Percentiles rank a stretch among this genome's conserved stretches.
Conservation (phyloP, 306 rosid genomes). For the Bauhinia variegata region DNA sequence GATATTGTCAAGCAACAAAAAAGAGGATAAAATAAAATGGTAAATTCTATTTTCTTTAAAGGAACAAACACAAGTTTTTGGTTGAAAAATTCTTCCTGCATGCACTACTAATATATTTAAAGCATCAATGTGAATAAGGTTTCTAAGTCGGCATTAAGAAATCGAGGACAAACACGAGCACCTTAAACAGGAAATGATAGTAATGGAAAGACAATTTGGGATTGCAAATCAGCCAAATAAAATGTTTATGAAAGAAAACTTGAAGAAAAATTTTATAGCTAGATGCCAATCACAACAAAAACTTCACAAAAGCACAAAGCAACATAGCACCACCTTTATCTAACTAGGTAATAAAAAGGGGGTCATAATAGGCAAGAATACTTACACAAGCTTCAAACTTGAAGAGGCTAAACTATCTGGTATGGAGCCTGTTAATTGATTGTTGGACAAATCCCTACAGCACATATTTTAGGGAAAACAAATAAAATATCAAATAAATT, state of each 20-base stretch:
- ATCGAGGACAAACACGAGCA: neutral
- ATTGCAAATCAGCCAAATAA: neutral
- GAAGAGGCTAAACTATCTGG: slow-evolving; percentile 76
- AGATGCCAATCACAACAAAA: slow-evolving; percentile 8
- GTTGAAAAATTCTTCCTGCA: neutral
- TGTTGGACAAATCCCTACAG: slow-evolving; percentile 84
- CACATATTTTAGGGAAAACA: slow-evolving; percentile 23
- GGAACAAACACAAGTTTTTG: neutral
- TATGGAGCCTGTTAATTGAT: slow-evolving; percentile 78
- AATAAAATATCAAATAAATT: too few species aligned
- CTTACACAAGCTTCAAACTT: slow-evolving; percentile 87
- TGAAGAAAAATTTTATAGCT: slow-evolving; percentile 21
- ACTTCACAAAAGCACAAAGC: neutral
- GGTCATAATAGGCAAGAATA: slow-evolving; percentile 30
- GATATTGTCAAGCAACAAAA: too few species aligned
- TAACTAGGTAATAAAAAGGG: slow-evolving; percentile 3
- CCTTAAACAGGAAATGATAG: neutral
- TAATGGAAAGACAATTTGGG: neutral
- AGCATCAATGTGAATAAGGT: slow-evolving; percentile 17
- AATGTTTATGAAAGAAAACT: too few species aligned
- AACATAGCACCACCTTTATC: too few species aligned
- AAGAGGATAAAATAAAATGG: too few species aligned
- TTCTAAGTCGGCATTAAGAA: slow-evolving; percentile 5
- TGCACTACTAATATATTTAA: neutral
- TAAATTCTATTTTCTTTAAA: too few species aligned